Conservation (phyloP, 495 filamentous ascomycete genomes). For the Pseudevernia furfuracea region DNA sequence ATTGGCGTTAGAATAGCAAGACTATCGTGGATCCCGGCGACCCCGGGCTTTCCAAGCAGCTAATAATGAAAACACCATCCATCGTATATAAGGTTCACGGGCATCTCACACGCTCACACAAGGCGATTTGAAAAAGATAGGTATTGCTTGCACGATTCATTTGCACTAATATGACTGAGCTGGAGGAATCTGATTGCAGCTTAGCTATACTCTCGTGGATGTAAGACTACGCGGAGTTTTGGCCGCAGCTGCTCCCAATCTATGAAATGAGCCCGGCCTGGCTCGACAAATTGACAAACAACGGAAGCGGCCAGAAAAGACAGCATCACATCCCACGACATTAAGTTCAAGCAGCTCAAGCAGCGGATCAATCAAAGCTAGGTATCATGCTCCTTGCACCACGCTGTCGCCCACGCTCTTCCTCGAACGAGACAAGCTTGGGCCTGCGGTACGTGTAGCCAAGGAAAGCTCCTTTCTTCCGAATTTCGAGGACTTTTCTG, state of each 20-base stretch:
- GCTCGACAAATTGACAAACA: neutral
- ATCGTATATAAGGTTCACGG: neutral
- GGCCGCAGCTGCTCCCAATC: neutral
- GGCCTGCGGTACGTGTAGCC: conserved; percentile 82
- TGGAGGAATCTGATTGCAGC: neutral
- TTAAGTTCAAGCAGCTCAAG: neutral
- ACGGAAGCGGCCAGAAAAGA: neutral
- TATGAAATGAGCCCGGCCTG: neutral
- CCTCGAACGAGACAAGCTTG: conserved; percentile 28
- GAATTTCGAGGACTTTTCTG: conserved; percentile 60
- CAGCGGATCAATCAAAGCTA: conserved; percentile 9
- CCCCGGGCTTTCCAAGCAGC: neutral
- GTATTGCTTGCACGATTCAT: neutral
- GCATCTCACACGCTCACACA: neutral
- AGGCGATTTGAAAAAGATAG: neutral
- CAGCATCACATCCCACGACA: neutral
- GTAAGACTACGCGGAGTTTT: neutral
- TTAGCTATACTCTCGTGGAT: neutral
- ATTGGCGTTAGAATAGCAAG: neutral
- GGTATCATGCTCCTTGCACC: conserved; percentile 18
- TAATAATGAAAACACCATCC: neutral
- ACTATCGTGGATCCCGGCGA: neutral
- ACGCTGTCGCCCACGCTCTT: conserved; percentile 20
- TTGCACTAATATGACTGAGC: neutral
- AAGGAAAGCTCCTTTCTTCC: conserved; percentile 73